Conservation (phyloP, 2,329 filamentous ascomycete species). For the Aspergillus sp. region DNA sequence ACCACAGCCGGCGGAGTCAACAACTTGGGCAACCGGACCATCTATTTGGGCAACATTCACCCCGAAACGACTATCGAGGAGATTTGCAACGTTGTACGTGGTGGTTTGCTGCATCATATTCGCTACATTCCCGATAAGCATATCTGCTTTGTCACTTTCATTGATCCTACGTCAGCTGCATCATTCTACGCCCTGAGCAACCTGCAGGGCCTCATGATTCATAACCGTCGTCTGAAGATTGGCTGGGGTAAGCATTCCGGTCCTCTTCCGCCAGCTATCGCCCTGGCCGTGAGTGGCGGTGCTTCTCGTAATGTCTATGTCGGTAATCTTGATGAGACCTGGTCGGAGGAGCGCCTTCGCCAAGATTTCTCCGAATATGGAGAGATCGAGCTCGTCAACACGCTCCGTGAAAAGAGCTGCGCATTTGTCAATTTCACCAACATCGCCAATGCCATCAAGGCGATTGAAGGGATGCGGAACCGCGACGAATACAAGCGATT, state of each 20-base stretch:
- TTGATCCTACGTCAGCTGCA: conserved; percentile 94
- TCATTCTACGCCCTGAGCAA: conserved; percentile 98
- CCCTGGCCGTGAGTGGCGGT: conserved; percentile 90
- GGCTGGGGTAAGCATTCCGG: conserved; percentile 99
- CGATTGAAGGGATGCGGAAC: conserved; percentile 91
- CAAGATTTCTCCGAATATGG: conserved; percentile 98
- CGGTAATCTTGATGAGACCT: conserved; percentile 94
- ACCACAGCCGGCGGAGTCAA: conserved; percentile 96
- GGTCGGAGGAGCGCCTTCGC: conserved; percentile 92
- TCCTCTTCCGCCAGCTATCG: conserved; percentile 91
- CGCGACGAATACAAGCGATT: conserved; percentile 97
- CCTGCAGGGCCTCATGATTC: conserved; percentile 97
- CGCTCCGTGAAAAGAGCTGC: conserved; percentile 96
- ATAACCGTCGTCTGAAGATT: conserved; percentile 96
- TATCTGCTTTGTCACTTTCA: conserved; percentile 99
- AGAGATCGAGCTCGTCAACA: conserved; percentile 97
- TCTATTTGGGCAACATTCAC: conserved; percentile 98
- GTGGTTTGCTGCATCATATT: conserved; percentile 94
- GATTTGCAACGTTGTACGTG: conserved; percentile 98
- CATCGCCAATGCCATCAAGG: conserved; percentile 99
- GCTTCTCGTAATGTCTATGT: conserved; percentile 99
- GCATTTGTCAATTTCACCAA: conserved; percentile 99
- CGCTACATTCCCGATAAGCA: conserved; percentile 99
- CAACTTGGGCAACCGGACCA: conserved; percentile 95
- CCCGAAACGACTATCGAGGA: conserved; percentile 98